phyloP scores from a whole-genome alignment of 75 land plant genomes.

The Pseudotsuga menziesii region DNA sequence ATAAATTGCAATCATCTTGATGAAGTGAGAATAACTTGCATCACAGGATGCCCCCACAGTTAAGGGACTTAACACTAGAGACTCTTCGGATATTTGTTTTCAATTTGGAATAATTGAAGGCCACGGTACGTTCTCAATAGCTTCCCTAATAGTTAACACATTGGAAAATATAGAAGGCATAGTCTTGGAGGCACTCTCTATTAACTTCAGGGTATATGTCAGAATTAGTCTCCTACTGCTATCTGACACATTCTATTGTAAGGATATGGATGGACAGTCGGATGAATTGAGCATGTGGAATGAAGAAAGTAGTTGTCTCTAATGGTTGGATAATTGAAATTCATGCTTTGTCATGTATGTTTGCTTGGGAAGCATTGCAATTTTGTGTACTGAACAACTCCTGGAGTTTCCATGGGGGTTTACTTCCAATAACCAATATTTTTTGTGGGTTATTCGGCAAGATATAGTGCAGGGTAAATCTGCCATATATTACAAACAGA shows the following conservation, averaged over 20 bases:
- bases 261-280: slow-evolving; percentile 6
- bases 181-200: slow-evolving; percentile 7
- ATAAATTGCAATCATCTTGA: too few species aligned
- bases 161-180: slow-evolving; percentile 12
- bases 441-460: slow-evolving; percentile 37
- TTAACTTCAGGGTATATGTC: neutral
- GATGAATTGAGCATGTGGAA: neutral
- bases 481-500: slow-evolving; percentile 14
- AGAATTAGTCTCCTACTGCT: slow-evolving; percentile 8
- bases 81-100: too few species aligned
- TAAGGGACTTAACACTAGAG: too few species aligned
- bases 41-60: too few species aligned
- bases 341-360: slow-evolving; percentile 34
- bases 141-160: slow-evolving; percentile 11
- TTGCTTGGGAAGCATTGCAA: slow-evolving; percentile 25
- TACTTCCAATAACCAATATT: neutral
- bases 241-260: neutral
- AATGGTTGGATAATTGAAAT: slow-evolving; percentile 28
- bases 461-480: slow-evolving; percentile 11
- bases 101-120: neutral
- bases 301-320: too few species aligned
- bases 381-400: slow-evolving; percentile 14
- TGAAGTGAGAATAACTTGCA: too few species aligned
- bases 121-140: neutral
- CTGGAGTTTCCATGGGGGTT: slow-evolving; percentile 28